Evolutionary conservation across 2,329 filamentous ascomycete species (phyloP).

Genomic region (Fusarium stilboides): DNA sequence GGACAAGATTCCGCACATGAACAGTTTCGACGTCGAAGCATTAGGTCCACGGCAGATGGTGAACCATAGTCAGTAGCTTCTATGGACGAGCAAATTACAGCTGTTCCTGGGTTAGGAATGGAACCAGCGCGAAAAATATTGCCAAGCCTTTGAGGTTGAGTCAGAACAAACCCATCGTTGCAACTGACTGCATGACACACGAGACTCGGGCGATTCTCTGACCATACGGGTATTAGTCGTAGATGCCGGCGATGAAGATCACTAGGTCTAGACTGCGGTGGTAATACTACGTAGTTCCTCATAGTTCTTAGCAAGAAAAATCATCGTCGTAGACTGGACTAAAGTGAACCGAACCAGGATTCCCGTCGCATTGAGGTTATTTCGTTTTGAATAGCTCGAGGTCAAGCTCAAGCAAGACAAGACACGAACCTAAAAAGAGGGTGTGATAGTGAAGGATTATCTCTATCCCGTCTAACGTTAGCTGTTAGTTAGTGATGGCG

Average conservation of each 20-base stretch:
- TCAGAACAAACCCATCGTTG: constrained; percentile 24
- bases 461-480: constrained; percentile 18
- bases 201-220: constrained; percentile 32
- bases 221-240: constrained; percentile 19
- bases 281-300: constrained; percentile 18
- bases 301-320: constrained; percentile 18
- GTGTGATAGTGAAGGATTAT: constrained; percentile 33
- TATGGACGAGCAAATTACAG: constrained; percentile 19
- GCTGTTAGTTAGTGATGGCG: constrained; percentile 27
- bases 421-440: constrained; percentile 22
- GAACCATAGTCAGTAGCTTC: constrained; percentile 19
- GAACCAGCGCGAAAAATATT: constrained; percentile 13
- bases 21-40: constrained; percentile 19
- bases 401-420: not conserved
- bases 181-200: constrained; percentile 37
- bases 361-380: constrained; percentile 37
- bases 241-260: constrained; percentile 38
- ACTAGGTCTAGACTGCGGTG: constrained; percentile 37
- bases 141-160: constrained; percentile 37
- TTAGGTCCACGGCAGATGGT: constrained; percentile 4
- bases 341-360: constrained; percentile 14
- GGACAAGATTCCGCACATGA: constrained; percentile 23
- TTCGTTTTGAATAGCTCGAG: constrained; percentile 3
- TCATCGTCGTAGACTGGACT: constrained; percentile 20
- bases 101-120: constrained; percentile 16